These are phyloP conservation scores for Fusarium liriodendri DNA, from an alignment of 2,329 filamentous ascomycete species.

Conservation along the genomic window DNA sequence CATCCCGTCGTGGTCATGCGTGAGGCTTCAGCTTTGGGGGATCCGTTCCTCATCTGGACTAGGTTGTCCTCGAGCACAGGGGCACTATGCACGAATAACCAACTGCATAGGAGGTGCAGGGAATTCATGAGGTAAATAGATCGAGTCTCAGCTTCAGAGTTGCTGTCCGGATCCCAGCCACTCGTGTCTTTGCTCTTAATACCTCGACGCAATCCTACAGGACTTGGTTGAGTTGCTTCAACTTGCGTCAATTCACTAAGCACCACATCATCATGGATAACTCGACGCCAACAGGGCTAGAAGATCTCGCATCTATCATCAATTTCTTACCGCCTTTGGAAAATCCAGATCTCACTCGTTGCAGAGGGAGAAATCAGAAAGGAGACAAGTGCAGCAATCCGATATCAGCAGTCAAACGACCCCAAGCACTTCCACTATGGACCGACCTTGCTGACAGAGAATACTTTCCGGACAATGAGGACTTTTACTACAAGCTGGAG, in stretches of 20 bases:
- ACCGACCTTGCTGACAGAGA: not conserved
- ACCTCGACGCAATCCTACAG: not conserved
- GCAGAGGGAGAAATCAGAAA: not conserved
- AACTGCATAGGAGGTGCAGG: not conserved
- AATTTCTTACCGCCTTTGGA: not conserved
- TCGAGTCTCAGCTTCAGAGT: not conserved
- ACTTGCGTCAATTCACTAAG: not conserved
- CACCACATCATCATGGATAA: not conserved
- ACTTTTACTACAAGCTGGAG: not conserved
- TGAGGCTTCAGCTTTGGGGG: not conserved
- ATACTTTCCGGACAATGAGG: not conserved
- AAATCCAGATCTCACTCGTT: not conserved
- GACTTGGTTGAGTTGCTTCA: not conserved
- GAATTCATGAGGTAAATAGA: not conserved
- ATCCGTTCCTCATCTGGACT: not conserved
- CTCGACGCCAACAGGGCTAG: slow-evolving; percentile 1
- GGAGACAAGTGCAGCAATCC: not conserved
- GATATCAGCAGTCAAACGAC: not conserved
- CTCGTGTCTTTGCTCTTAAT: not conserved
- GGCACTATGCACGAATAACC: not conserved
- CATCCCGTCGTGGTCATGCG: not conserved
- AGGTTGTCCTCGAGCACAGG: not conserved
- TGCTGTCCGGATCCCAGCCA: not conserved
- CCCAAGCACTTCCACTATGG: not conserved
- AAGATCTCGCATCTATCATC: slow-evolving; percentile 1